Evolutionary conservation across 495 filamentous ascomycete genomes (phyloP).

Genomic region (Cudoniella acicularis): DNA sequence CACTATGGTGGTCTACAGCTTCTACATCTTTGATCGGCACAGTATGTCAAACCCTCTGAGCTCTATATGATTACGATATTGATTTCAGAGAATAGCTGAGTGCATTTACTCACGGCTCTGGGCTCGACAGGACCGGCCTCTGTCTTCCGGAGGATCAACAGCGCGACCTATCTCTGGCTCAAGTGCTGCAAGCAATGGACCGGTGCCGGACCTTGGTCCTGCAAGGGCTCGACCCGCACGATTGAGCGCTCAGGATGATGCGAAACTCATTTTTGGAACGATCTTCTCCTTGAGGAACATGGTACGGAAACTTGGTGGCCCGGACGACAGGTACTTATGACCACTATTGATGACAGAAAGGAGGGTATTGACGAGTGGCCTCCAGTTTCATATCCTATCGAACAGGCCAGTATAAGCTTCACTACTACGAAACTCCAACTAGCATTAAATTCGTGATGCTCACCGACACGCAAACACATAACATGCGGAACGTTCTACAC

Average conservation of each 20-base stretch:
- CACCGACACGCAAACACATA: conserved; percentile 83
- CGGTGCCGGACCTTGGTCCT: conserved; percentile 18
- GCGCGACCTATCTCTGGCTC: conserved; percentile 20
- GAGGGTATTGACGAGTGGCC: not conserved
- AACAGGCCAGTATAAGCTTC: conserved; percentile 93
- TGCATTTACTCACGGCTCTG: conserved; percentile 93
- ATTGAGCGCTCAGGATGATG: conserved; percentile 75
- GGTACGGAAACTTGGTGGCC: conserved; percentile 89
- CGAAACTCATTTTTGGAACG: conserved; percentile 94
- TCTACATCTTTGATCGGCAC: conserved; percentile 98
- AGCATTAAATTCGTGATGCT: conserved; percentile 96
- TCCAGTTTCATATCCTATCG: conserved; percentile 81
- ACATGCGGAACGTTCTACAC: conserved; percentile 88
- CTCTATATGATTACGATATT: too few species aligned
- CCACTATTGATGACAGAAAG: not conserved
- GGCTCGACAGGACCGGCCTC: conserved; percentile 31
- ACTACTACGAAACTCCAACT: conserved; percentile 97
- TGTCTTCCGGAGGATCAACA: conserved; percentile 6
- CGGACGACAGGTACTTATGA: conserved; percentile 65
- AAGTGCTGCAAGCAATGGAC: conserved; percentile 20
- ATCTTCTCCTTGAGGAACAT: conserved; percentile 95
- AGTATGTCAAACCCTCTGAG: conserved; percentile 50
- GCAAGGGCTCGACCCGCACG: conserved; percentile 33
- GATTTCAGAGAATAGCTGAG: too few species aligned
- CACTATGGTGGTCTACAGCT: conserved; percentile 88